Conservation (phyloP, 768 basidiomycete species). For the Boletellus ananas region DNA sequence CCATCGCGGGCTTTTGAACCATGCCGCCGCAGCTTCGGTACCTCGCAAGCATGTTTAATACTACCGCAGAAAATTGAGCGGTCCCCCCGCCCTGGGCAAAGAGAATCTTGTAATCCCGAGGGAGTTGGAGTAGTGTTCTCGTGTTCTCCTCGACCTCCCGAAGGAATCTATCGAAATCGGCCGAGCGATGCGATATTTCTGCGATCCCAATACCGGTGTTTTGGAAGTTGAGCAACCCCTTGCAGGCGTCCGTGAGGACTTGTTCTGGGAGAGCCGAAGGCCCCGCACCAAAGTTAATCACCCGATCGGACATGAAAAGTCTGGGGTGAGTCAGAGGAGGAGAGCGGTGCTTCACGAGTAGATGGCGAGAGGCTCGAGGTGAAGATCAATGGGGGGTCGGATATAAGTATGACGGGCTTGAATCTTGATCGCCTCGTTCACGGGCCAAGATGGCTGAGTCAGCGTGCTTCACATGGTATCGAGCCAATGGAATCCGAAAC, state of each 20-base stretch:
- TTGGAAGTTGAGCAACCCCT: constrained; percentile 86
- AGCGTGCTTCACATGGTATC: too few relatives aligned
- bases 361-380: not conserved
- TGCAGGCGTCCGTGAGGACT: constrained; percentile 78
- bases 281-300: constrained; percentile 91
- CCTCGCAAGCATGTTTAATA: constrained; percentile 86
- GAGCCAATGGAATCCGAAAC: too few relatives aligned
- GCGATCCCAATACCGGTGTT: constrained; percentile 92
- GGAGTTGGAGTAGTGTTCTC: constrained; percentile 75
- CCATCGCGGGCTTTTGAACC: constrained; percentile 57
- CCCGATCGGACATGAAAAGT: constrained; percentile 36
- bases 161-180: constrained; percentile 77
- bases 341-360: not conserved
- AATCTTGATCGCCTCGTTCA: not conserved
- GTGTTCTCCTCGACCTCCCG: constrained; percentile 59
- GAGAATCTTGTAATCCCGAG: constrained; percentile 78
- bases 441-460: too few relatives aligned
- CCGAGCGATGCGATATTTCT: constrained; percentile 93
- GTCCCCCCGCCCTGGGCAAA: constrained; percentile 96
- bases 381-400: not conserved
- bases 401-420: not conserved
- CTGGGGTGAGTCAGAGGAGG: not conserved
- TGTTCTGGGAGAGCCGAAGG: constrained; percentile 88
- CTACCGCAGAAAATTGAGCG: constrained; percentile 86
- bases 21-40: constrained; percentile 68